A percentile compares a stretch with the other conserved stretches of the same genome.
Evolutionary conservation across 2,329 filamentous ascomycete genomes (phyloP).

Genomic region (Epichloe glyceriae): DNA sequence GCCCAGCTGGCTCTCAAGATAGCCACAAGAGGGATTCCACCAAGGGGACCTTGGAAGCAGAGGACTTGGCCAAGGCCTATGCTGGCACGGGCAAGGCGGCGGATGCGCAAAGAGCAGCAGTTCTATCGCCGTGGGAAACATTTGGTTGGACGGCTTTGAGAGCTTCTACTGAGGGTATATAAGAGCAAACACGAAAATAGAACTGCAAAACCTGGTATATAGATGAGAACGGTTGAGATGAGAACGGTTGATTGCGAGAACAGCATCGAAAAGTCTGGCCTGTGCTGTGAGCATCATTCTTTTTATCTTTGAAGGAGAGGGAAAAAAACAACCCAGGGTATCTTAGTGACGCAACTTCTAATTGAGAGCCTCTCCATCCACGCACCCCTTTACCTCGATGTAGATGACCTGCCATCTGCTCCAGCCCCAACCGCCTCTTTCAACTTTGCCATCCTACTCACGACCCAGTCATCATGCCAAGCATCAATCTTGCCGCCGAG

Average conservation of each 20-base stretch:
- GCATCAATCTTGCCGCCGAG: constrained; percentile 80
- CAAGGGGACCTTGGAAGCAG: constrained; percentile 51
- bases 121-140: constrained; percentile 68
- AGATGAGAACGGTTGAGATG: background rate
- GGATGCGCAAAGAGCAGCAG: constrained; percentile 64
- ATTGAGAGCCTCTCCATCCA: constrained; percentile 3
- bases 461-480: constrained; percentile 67
- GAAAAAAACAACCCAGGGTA: too few species aligned
- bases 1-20: constrained; percentile 73
- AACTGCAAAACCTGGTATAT: background rate
- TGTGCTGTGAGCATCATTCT: too few species aligned
- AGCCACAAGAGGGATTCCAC: constrained; percentile 62
- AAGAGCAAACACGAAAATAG: constrained; percentile 8
- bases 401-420: background rate
- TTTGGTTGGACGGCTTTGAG: constrained; percentile 51
- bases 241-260: too few species aligned
- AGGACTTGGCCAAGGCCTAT: constrained; percentile 60
- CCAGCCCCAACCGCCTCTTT: constrained; percentile 38
- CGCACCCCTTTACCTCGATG: background rate
- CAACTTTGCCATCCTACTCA: constrained; percentile 56
- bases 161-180: constrained; percentile 14
- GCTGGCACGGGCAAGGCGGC: constrained; percentile 56
- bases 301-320: too few species aligned
- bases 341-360: background rate
- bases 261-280: too few species aligned